Conservation (phyloP, 306 rosid species). For the Rubus parviflorus region DNA sequence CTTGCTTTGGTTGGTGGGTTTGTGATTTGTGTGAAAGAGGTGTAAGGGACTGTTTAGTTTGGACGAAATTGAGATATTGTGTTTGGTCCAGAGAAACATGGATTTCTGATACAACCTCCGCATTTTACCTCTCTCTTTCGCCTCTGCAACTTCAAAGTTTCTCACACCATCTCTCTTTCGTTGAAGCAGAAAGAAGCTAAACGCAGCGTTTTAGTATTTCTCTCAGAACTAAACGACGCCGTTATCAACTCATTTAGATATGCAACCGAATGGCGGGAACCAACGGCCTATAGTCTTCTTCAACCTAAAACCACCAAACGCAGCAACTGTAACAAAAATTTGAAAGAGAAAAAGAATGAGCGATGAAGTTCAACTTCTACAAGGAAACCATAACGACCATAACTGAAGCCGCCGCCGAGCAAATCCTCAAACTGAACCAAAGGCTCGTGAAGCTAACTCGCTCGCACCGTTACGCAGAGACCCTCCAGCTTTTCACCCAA, state of each 20-base stretch:
- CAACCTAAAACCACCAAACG: neutral
- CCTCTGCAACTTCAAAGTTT: neutral
- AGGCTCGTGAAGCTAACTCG: conserved; percentile 44
- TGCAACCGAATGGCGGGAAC: neutral
- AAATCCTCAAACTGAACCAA: conserved; percentile 47
- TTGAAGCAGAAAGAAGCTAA: neutral
- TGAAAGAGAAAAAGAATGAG: neutral
- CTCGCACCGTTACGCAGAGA: conserved; percentile 39
- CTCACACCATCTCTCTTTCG: neutral
- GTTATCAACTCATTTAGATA: neutral
- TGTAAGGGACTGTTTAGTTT: conserved; percentile 20
- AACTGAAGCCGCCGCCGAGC: conserved; percentile 15
- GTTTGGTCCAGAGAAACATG: conserved; percentile 23
- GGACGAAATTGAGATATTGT: conserved; percentile 15
- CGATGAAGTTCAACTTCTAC: conserved; percentile 24
- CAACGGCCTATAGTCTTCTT: neutral
- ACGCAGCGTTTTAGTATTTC: neutral
- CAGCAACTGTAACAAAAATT: neutral
- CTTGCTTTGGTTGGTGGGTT: neutral
- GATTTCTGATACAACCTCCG: conserved; percentile 36
- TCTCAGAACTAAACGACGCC: neutral
- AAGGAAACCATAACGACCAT: conserved; percentile 15
- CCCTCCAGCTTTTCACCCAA: conserved; percentile 45
- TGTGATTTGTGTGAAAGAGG: conserved; percentile 13
- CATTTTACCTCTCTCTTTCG: conserved; percentile 29